Evolutionary conservation across 2,329 filamentous ascomycete genomes (phyloP).

Genomic region (Fusarium hostae): DNA sequence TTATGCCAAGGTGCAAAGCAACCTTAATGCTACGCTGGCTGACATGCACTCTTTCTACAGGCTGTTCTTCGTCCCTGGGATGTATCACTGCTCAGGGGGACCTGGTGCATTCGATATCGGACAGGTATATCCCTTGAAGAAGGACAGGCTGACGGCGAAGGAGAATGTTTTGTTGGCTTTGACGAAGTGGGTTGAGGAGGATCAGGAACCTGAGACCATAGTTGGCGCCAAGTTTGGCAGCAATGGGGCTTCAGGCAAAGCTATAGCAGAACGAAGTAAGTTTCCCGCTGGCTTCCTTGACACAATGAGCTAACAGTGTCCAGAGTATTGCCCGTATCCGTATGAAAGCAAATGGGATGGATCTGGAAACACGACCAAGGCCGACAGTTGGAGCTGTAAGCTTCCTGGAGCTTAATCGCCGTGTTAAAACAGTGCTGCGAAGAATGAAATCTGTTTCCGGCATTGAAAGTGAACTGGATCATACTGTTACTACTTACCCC

Average conservation of each 20-base stretch:
- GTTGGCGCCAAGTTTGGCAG: background rate
- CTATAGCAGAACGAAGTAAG: background rate
- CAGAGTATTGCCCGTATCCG: conserved; percentile 13
- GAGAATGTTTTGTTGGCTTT: conserved; percentile 4
- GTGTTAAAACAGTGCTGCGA: no score
- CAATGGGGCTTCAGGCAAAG: background rate
- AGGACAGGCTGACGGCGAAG: background rate
- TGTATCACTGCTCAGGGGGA: conserved; percentile 9
- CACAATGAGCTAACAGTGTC: background rate
- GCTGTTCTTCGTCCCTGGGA: conserved; percentile 6
- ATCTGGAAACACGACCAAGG: background rate
- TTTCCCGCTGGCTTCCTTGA: accelerated
- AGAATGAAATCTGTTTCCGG: background rate
- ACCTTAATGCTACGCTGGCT: background rate
- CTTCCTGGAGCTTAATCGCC: background rate
- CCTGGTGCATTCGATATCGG: conserved; percentile 4
- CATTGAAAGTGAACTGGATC: background rate
- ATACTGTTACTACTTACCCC: accelerated
- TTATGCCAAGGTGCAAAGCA: conserved; percentile 1
- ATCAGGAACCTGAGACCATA: background rate
- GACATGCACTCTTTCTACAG: conserved; percentile 9
- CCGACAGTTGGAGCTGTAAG: background rate
- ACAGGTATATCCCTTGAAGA: conserved; percentile 3
- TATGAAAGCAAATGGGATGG: conserved; percentile 14
- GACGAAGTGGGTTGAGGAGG: conserved; percentile 6